These are phyloP conservation scores for Inonotus obliquus DNA, from an alignment of 1,284 basidiomycete genomes.

Conservation along the genomic window DNA sequence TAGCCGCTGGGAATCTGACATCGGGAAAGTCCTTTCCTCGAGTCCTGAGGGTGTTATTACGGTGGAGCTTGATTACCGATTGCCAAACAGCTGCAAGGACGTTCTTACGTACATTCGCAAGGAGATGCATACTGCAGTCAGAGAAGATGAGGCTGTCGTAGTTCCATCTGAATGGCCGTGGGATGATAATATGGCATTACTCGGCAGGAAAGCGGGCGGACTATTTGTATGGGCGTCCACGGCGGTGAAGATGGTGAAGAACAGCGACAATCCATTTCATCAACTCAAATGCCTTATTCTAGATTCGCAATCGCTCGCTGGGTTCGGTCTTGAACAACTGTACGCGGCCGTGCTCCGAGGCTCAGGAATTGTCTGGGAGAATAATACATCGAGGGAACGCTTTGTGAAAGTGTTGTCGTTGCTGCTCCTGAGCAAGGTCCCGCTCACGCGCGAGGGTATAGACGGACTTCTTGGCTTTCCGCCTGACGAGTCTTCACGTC, in stretches of 20 bases:
- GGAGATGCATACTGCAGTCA: background rate
- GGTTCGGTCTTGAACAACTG: background rate
- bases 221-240: slow-evolving; percentile 11
- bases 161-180: slow-evolving; percentile 3
- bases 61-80: background rate
- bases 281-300: background rate
- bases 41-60: background rate
- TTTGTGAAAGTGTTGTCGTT: background rate
- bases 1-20: background rate
- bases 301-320: background rate
- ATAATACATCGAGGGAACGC: background rate
- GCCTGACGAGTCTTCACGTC: background rate
- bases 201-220: background rate
- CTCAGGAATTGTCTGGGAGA: background rate
- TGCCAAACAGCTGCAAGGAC: background rate
- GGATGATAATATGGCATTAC: background rate
- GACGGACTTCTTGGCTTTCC: slow-evolving; percentile 4
- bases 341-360: slow-evolving; percentile 1
- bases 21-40: background rate
- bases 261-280: background rate
- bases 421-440: slow-evolving; percentile 1
- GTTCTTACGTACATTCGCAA: background rate
- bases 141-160: background rate
- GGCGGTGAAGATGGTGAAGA: background rate
- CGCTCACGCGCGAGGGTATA: background rate